These are phyloP conservation scores for Scopulariopsis brevicaulis DNA, from an alignment of 2,329 filamentous ascomycete genomes.

Conservation along the genomic window DNA sequence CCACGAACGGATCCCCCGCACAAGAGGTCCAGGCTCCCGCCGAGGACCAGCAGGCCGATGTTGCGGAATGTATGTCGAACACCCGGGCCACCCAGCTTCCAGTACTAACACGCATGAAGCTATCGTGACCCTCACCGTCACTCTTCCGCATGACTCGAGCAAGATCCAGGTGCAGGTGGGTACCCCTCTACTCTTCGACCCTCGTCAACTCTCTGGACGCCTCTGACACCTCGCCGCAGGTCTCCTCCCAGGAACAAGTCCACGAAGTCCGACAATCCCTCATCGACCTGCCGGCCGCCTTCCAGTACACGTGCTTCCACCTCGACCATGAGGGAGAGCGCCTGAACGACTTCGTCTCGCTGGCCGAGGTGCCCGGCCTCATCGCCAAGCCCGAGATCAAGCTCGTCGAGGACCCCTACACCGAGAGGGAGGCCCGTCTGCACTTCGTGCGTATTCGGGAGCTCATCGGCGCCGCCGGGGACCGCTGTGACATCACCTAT, in stretches of 20 bases:
- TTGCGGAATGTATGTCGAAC: conserved; percentile 19
- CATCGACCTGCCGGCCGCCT: conserved; percentile 83
- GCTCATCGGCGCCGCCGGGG: conserved; percentile 81
- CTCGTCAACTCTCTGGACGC: background rate
- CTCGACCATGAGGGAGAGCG: conserved; percentile 80
- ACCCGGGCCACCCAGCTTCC: background rate
- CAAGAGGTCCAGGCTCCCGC: conserved; percentile 14
- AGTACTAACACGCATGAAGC: conserved; percentile 19
- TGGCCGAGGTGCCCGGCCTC: conserved; percentile 79
- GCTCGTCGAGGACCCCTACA: conserved; percentile 90
- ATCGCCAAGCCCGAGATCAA: conserved; percentile 65
- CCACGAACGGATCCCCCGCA: conserved; percentile 8
- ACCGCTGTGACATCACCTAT: conserved; percentile 77
- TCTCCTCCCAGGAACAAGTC: conserved; percentile 87
- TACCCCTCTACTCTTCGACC: conserved; percentile 8
- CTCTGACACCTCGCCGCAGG: conserved; percentile 33
- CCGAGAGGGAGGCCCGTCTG: conserved; percentile 94
- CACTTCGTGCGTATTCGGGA: conserved; percentile 87
- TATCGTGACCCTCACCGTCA: conserved; percentile 56
- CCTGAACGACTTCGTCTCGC: conserved; percentile 89
- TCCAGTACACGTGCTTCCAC: conserved; percentile 98
- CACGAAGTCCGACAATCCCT: conserved; percentile 96
- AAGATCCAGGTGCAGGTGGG: conserved; percentile 79
- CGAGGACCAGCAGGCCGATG: conserved; percentile 15
- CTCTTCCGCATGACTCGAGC: conserved; percentile 67